Conservation (phyloP, 306 rosid species). For the Quercus bicolor region DNA sequence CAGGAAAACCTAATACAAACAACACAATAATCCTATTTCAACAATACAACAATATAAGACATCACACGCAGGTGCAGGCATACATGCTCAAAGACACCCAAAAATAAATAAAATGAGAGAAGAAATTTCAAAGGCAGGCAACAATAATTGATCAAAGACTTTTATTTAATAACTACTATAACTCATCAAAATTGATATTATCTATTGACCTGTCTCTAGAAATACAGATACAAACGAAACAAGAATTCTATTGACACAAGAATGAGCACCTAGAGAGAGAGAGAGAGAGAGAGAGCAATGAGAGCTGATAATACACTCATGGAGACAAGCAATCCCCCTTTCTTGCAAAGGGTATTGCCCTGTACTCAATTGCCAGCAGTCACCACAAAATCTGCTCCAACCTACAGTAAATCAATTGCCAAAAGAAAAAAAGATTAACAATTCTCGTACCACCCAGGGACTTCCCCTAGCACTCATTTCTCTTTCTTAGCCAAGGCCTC, state of each 20-base stretch:
- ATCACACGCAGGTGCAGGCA: too few species aligned
- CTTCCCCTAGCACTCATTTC: conserved; percentile 28
- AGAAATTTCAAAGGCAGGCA: background rate
- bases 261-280: background rate
- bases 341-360: conserved; percentile 25
- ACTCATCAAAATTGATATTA: background rate
- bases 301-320: background rate
- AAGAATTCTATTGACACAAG: background rate
- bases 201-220: background rate
- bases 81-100: too few species aligned
- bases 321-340: conserved; percentile 9
- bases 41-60: too few species aligned
- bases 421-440: conserved; percentile 3
- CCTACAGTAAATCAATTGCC: conserved; percentile 15
- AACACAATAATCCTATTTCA: too few species aligned
- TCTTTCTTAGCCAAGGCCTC: conserved; percentile 92
- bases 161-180: background rate
- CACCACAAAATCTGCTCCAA: conserved; percentile 36
- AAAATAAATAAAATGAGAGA: too few species aligned
- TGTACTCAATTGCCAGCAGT: conserved; percentile 17
- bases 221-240: background rate
- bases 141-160: background rate
- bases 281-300: background rate
- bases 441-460: background rate
- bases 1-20: too few species aligned